Conservation (phyloP, 176 grass and related monocot genomes). For the Phragmites australis region DNA sequence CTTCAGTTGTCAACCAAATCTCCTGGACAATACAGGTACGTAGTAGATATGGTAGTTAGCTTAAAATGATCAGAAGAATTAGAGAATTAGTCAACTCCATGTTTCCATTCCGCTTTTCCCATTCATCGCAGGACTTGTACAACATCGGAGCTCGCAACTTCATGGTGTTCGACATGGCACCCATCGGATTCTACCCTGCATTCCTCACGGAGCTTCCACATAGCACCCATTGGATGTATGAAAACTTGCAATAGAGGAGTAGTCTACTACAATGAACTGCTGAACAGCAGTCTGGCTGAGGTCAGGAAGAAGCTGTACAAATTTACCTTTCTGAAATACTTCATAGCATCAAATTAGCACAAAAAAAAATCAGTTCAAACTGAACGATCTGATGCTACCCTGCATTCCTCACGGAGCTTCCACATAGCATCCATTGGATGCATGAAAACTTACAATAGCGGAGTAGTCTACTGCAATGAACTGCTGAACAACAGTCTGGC, state of each 20-base stretch:
- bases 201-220: slow-evolving; percentile 54
- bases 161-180: slow-evolving; percentile 68
- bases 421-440: slow-evolving; percentile 48
- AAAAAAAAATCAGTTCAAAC: no score
- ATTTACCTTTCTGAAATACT: slow-evolving; percentile 3
- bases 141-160: slow-evolving; percentile 58
- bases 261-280: slow-evolving; percentile 56
- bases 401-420: slow-evolving; percentile 54
- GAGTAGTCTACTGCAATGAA: slow-evolving; percentile 59
- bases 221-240: slow-evolving; percentile 43
- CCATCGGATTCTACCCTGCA: slow-evolving; percentile 66
- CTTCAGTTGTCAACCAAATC: slow-evolving; percentile 61
- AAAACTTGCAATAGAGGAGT: slow-evolving; percentile 50
- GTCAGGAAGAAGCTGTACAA: slow-evolving; percentile 32
- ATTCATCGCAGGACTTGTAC: slow-evolving; percentile 51
- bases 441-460: slow-evolving; percentile 52
- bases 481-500: slow-evolving; percentile 48
- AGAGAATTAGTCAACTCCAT: not conserved
- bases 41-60: not conserved
- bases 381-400: slow-evolving; percentile 38
- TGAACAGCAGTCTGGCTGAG: slow-evolving; percentile 44
- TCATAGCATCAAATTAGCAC: no score
- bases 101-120: not conserved
- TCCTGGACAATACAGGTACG: slow-evolving; percentile 58
- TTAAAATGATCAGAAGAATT: not conserved